Percentiles rank a stretch among this genome's conserved stretches.
These are phyloP conservation scores for Schwanniomyces yamadae DNA, from an alignment of 805 yeast species.

Conservation along the genomic window DNA sequence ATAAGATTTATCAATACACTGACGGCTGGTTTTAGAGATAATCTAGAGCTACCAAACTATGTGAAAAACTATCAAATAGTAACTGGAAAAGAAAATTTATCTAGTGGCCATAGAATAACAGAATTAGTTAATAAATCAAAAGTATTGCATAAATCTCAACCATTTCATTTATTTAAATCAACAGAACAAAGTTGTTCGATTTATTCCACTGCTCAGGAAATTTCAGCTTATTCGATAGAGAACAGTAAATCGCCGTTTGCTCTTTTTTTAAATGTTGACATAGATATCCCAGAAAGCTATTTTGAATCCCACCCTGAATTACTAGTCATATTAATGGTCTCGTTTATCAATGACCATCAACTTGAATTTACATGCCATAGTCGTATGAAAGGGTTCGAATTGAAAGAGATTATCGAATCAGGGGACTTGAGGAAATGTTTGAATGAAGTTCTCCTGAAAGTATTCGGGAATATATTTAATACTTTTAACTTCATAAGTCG, in stretches of 20 bases:
- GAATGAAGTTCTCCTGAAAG: slow-evolving; percentile 19
- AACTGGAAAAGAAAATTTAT: slow-evolving; percentile 5
- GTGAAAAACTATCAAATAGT: slow-evolving; percentile 29
- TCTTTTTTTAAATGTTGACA: slow-evolving; percentile 59
- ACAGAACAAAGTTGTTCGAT: slow-evolving; percentile 32
- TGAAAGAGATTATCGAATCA: slow-evolving; percentile 22
- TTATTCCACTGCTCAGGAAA: slow-evolving; percentile 72
- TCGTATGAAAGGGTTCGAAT: slow-evolving; percentile 13
- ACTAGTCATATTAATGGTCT: slow-evolving; percentile 49
- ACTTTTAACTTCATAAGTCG: slow-evolving; percentile 21
- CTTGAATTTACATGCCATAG: slow-evolving; percentile 17
- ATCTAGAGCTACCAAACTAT: slow-evolving; percentile 12
- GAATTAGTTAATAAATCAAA: slow-evolving; percentile 66
- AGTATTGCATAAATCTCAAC: slow-evolving; percentile 72
- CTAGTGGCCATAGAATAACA: slow-evolving; percentile 41
- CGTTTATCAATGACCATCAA: slow-evolving; percentile 31
- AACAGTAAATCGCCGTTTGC: slow-evolving; percentile 60
- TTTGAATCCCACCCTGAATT: slow-evolving; percentile 37
- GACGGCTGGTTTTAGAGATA: slow-evolving; percentile 23
- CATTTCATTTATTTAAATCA: slow-evolving; percentile 79
- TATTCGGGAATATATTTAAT: slow-evolving; percentile 21
- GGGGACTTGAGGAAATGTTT: slow-evolving; percentile 20
- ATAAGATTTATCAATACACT: slow-evolving; percentile 29
- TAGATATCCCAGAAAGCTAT: slow-evolving; percentile 28
- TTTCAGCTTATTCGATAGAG: slow-evolving; percentile 50